phyloP scores from a whole-genome alignment of 2,329 filamentous ascomycete genomes.

The Talaromyces piceae region DNA sequence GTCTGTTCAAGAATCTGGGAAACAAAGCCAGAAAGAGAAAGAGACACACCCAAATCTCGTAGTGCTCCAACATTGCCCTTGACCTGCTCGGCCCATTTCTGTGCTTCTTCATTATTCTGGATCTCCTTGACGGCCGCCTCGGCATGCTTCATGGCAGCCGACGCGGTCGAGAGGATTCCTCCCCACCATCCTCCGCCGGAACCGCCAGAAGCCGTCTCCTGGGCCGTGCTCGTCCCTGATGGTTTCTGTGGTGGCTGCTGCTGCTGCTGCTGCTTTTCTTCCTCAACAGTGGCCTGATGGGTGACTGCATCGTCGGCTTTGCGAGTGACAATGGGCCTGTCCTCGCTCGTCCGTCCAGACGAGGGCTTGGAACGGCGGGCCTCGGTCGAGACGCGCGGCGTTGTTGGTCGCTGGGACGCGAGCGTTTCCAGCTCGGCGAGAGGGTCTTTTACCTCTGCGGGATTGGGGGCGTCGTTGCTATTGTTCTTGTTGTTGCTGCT shows the following conservation, averaged over 20 bases:
- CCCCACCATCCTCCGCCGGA: constrained; percentile 79
- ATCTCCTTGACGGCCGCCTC: constrained; percentile 92
- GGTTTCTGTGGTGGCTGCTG: constrained; percentile 35
- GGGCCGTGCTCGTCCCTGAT: constrained; percentile 39
- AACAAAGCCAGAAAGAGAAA: not conserved
- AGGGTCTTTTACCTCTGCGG: constrained; percentile 56
- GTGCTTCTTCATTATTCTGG: constrained; percentile 91
- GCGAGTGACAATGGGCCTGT: constrained; percentile 49
- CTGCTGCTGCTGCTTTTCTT: constrained; percentile 25
- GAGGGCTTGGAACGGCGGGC: constrained; percentile 48
- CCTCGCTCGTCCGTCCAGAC: constrained; percentile 55
- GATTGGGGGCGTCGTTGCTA: constrained; percentile 14
- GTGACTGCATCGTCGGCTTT: constrained; percentile 60
- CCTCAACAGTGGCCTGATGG: constrained; percentile 2
- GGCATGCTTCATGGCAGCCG: constrained; percentile 68
- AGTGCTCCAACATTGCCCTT: constrained; percentile 78
- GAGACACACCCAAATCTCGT: constrained; percentile 60
- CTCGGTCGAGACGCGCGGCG: constrained; percentile 58
- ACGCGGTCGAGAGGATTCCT: constrained; percentile 66
- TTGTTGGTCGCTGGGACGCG: constrained; percentile 61
- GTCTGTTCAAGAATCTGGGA: too few relatives aligned
- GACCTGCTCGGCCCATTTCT: constrained; percentile 92
- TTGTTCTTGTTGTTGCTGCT: constrained; percentile 17
- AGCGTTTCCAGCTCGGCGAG: constrained; percentile 82
- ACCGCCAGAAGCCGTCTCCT: constrained; percentile 53